Evolutionary conservation across 495 filamentous ascomycete species (phyloP), one percentile per base, ranked within the genome.

Genomic region (Penicillium parvum): DNA sequence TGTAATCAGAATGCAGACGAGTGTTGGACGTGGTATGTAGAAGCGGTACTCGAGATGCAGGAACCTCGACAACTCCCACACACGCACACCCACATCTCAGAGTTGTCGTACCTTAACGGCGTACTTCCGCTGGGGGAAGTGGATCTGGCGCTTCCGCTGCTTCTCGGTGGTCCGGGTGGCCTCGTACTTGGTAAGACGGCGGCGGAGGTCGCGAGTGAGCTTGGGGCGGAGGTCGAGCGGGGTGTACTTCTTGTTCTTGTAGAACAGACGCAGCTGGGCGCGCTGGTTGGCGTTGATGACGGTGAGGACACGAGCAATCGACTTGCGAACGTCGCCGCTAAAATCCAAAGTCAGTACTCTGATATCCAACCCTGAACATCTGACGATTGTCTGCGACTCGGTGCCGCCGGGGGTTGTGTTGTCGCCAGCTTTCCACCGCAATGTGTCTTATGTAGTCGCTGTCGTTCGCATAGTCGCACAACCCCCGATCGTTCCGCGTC

Each of bases 271-370:
- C 59, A 99, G 86, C 75, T 97, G 92, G 41, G 88, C 77, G 63
- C 92, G 83, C 79, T 97, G 94, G 80, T 91, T 97, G 71, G 86
- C 83, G 81, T 97, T 97, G 84, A 97, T 95, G 78, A 97, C 82
- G 67, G 92, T 99, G 54, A 97, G 82, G 73, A 96, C 86, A 57
- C 90, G 90, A 67, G 92, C 94, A 69, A 99, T 95, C 44, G 88
- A 91, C 83, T 99, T 99, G 77, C 92, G 90, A 71, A 99, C 79
- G 74, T 99, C 92, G 80, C 95, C 88, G 72, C 91, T 97, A 56
- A 36, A 51, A 48, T 43, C 42, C 35, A 27, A 34, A 37, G 55
- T 65, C 39, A 64, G 49, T 52, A 50, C n/a, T 53, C 36, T 20
- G n/a, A 26, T 40, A 49, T 32, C 39, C n/a, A 38, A 42, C n/a